Evolutionary conservation across 768 basidiomycete species (phyloP).

Genomic region (Boletus coccyginus): DNA sequence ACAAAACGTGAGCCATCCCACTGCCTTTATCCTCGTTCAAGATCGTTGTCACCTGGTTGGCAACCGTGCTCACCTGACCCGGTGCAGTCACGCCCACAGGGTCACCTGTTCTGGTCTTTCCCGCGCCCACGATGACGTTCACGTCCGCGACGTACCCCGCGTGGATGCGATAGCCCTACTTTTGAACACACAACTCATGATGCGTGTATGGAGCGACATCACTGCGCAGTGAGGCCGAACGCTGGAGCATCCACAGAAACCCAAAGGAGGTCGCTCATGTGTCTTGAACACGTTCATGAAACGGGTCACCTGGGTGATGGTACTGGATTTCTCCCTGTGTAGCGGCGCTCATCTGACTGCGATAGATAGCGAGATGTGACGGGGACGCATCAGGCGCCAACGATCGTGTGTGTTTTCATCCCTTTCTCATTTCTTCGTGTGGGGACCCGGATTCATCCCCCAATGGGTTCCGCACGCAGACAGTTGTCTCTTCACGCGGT

Average conservation of each 20-base stretch:
- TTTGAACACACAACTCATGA: neutral
- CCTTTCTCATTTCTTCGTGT: neutral
- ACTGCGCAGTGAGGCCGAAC: neutral
- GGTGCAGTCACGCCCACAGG: neutral
- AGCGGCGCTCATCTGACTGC: conserved; percentile 8
- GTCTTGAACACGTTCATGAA: conserved; percentile 11
- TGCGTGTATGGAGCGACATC: neutral
- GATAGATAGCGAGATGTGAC: conserved; percentile 1
- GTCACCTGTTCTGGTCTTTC: conserved; percentile 15
- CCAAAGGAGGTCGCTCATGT: conserved; percentile 11
- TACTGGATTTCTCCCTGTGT: neutral
- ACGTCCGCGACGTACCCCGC: neutral
- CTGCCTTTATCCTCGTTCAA: conserved; percentile 12
- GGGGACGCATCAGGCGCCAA: neutral
- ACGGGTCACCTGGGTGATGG: conserved; percentile 6
- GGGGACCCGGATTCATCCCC: neutral
- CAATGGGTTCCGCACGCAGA: neutral
- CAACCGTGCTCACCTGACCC: conserved; percentile 18
- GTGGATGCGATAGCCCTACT: neutral
- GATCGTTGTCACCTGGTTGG: conserved; percentile 12
- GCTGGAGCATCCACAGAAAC: neutral
- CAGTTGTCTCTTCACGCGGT: neutral
- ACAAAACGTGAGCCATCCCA: neutral
- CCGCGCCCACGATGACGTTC: neutral
- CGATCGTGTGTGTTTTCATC: neutral